Base-by-base conservation (phyloP, 371 early-diverging fungal species). In the Smittium culicis region DNA sequence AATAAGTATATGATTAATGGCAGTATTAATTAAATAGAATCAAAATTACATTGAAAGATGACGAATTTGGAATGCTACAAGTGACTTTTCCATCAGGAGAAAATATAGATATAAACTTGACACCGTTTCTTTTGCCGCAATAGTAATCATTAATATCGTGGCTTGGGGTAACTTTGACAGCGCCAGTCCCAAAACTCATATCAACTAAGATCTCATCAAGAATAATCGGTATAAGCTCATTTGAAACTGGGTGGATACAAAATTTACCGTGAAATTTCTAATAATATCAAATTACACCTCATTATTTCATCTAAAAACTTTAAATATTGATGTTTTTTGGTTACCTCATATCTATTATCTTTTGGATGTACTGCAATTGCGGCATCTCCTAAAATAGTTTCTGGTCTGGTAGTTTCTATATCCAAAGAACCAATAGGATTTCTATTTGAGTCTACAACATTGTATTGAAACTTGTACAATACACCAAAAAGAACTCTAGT, bases 381-480 rank as follows among this genome's bases (percentile, higher is more conserved):
- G 35, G 88, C 91, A 79, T 99, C 99, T 61, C 99, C 99, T 17
- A 98, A 82, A 88, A 99, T 97, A 2, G 99, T 99, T 72, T 99
- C 99, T 55, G 98, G 88, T 71, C 99, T 90, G 1, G 99, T 99
- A 17, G 99, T 99, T 8, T 92, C 92, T 17, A 99, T 94, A 32
- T 87, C 83, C 35, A 98, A 75, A 54, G 86, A 80, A 66, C 74
- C 69, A 1, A 81, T 78, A 1, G 78, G 87, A 57, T 79, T 71
- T 32, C 75, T 72, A 54, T 78, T 74, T 14, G 82, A 80, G 68
- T 84, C 78, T 20, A 80, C 80, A 14, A 89, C 70, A 30, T 81
- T 82, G 73, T 86, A 88, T 20, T 82, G 77, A 68, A 90, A 79
- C 25, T 82, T 71, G 65, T 89, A 87, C 27, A 89, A 68, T 20